Percentiles rank a stretch among this genome's conserved stretches.
Evolutionary conservation across 495 filamentous ascomycete genomes (phyloP).

Genomic region (Penicillium chermesinum): DNA sequence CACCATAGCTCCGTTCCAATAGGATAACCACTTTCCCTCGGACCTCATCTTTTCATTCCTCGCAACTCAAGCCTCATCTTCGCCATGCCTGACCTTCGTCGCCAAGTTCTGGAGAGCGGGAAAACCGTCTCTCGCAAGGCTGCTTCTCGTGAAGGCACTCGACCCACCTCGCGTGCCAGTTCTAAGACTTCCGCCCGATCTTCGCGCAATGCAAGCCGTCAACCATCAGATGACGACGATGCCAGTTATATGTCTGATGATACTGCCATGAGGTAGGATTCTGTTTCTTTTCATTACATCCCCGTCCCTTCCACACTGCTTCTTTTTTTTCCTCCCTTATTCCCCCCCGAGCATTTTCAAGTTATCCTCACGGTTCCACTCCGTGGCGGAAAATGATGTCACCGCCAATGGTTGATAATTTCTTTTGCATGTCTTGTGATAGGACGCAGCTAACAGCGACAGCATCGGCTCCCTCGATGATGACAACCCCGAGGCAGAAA

Average conservation of each 20-base stretch:
- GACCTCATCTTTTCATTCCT: conserved; percentile 5
- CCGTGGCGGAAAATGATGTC: conserved; percentile 37
- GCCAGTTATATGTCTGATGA: conserved; percentile 58
- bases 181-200: conserved; percentile 61
- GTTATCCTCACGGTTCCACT: conserved; percentile 18
- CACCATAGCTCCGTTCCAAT: conserved; percentile 25
- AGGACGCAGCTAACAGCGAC: conserved; percentile 4
- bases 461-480: conserved; percentile 54
- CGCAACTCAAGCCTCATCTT: conserved; percentile 8
- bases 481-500: conserved; percentile 50
- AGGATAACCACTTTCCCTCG: conserved; percentile 15
- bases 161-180: conserved; percentile 54
- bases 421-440: background rate
- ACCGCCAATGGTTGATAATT: conserved; percentile 10
- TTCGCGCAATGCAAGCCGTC: conserved; percentile 51
- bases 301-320: background rate
- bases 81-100: conserved; percentile 57
- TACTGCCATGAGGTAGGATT: conserved; percentile 60
- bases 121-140: conserved; percentile 94
- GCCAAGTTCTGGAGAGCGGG: conserved; percentile 73
- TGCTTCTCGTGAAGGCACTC: conserved; percentile 63
- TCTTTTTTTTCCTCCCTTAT: conserved; percentile 11
- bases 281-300: too few relatives aligned
- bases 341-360: conserved; percentile 11
- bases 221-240: conserved; percentile 75